Base-by-base conservation (phyloP, 345 rosid species). In the Litchi chinensis region DNA sequence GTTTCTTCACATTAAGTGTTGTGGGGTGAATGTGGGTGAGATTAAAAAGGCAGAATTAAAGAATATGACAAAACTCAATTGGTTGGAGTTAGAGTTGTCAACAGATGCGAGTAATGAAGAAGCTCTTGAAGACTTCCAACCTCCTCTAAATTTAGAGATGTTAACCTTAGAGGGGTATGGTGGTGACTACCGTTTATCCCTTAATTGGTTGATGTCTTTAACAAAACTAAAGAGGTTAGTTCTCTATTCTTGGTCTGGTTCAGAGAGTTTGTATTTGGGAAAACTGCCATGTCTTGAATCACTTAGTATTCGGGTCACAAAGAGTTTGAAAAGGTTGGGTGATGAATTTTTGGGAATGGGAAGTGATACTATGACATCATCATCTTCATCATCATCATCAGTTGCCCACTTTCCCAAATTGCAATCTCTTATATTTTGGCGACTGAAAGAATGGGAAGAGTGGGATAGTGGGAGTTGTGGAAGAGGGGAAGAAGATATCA, bases 291-390 rank as follows among this genome's bases (percentile, higher is more conserved):
- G 13, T 44, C 71, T 68, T 19, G 71, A 68, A 65, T 37, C 11
- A 6, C 44, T 65, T 6, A 0, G 0, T 0, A n/a, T n/a, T n/a
- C n/a, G n/a, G 37, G 37, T 5, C 16, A 10, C 0, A n/a, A n/a
- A 5, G 22, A 2, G 44, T 13, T 43, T 65, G 43, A 54, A 54
- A 16, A 54, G 44, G 0, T 9, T 65, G 8, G 69, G 43, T 28
- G 9, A 65, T 65, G 68, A 65, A 13, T 65, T 65, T 65, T 32
- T 26, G 68, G 44, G 48, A 66, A 66, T 67, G 43, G 50, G n/a
- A 41, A 40, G 71, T 40, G 48, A 16, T 18, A 10, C 3, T 2
- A 5, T 18, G 6, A 5, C 69, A 6, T 15, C 41, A 8, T 13
- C 5, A 1, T 7, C n/a, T n/a, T n/a, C 65, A 1, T 60, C 65